Conservation (phyloP, 192 early-diverging fungal genomes). For the Entrophospora sp. region DNA sequence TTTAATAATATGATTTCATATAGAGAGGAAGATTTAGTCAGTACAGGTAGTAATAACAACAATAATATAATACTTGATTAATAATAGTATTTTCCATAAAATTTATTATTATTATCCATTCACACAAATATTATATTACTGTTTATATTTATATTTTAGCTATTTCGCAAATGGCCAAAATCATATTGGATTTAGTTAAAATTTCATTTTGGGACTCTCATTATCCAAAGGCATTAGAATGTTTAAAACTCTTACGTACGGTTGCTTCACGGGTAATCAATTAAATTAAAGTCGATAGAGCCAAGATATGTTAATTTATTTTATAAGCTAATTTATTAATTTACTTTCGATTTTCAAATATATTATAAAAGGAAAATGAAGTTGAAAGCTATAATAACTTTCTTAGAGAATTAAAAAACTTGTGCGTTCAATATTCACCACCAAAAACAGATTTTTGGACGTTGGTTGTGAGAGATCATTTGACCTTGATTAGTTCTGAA, state of each 20-base stretch:
- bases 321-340: background rate
- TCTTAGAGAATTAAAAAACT: conserved; percentile 34
- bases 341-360: background rate
- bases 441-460: conserved; percentile 46
- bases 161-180: conserved; percentile 40
- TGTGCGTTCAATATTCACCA: conserved; percentile 24
- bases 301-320: background rate
- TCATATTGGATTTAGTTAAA: conserved; percentile 39
- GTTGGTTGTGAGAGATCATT: conserved; percentile 25
- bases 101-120: background rate
- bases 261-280: conserved; percentile 15
- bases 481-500: conserved; percentile 38
- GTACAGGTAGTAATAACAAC: conserved; percentile 18
- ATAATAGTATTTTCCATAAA: background rate
- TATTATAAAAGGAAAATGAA: conserved; percentile 26
- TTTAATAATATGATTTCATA: conserved; percentile 52
- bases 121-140: background rate
- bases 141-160: conserved; percentile 18
- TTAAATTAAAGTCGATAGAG: background rate
- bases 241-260: conserved; percentile 41
- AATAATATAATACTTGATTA: background rate
- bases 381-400: conserved; percentile 43
- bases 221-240: conserved; percentile 48
- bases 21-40: conserved; percentile 42
- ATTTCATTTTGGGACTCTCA: conserved; percentile 47